Base-by-base conservation (phyloP, 1,284 basidiomycete genomes). In the Wolfiporia cocos region DNA sequence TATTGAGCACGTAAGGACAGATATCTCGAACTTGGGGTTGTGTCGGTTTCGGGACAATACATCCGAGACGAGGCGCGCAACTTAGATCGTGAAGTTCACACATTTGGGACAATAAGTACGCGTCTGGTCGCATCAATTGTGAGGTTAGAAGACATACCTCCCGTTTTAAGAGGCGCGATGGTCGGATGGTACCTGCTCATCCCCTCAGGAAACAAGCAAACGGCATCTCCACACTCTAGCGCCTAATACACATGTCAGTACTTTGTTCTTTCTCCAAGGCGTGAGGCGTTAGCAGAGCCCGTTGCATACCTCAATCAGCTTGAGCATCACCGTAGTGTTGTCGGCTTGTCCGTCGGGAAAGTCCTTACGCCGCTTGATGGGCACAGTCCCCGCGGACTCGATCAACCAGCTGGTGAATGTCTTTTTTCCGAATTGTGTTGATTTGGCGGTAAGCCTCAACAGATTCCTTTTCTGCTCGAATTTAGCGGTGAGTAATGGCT, bases 331-430 rank as follows among this genome's bases (percentile, higher is more conserved):
- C 2, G 74, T 66, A 1, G 71, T 67, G 57, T 92, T 92, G 61
- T 92, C 81, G 1, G 69, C 69, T 20, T 56, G 61, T 28, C 61
- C 70, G 41, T 79, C 70, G 0, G 57, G 52, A 49, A 69, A 76
- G 55, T 92, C 89, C 50, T 84, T 87, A 33, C 76, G 71, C 42
- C 90, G 70, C 56, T 83, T 78, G 34, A 92, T 75, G 0, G 89
- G 90, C 1, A 92, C 73, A 1, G 90, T 89, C 12, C 89, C 89
- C 2, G 86, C 85, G 20, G 81, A 81, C 57, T 92, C 88, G 41
- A 92, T 89, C 15, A 92, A 71, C 89, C 90, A 91, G 49, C 84
- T 88, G 2, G 85, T 89, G 59, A 92, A 89, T 3, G 87, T 92
- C 47, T 61, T 71, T 40, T 72, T 80, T 4, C 88, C 86, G 52